Conservation (phyloP, 257 asterid species). For the Forsythia viridissima region DNA sequence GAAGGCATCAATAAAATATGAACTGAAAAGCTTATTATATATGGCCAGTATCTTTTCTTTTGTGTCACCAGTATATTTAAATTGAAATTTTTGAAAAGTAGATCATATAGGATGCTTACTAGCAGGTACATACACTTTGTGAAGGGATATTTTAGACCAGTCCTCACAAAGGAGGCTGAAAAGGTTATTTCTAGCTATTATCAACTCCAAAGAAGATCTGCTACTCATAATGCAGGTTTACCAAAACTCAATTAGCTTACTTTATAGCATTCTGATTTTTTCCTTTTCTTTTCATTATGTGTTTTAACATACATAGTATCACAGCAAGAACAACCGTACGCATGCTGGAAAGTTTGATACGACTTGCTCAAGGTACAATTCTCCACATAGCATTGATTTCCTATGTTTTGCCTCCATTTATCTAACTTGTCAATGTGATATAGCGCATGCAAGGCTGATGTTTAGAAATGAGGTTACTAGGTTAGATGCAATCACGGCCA, state of each 20-base stretch:
- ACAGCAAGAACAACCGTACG: conserved; percentile 98
- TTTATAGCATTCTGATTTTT: conserved; percentile 11
- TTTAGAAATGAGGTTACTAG: conserved; percentile 86
- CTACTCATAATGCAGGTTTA: conserved; percentile 91
- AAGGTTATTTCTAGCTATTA: conserved; percentile 89
- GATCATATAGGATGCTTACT: conserved; percentile 7
- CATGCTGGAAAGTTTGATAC: conserved; percentile 97
- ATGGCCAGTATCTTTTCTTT: background rate
- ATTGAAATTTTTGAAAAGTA: background rate
- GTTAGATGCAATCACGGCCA: conserved; percentile 88
- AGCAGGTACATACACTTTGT: conserved; percentile 81
- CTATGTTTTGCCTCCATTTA: conserved; percentile 5
- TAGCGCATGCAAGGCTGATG: conserved; percentile 97
- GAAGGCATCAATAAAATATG: background rate
- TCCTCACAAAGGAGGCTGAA: conserved; percentile 94
- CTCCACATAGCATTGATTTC: conserved; percentile 20
- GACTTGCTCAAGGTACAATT: conserved; percentile 90
- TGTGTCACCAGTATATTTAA: background rate
- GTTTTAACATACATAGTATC: conserved; percentile 25
- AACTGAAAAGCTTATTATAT: background rate
- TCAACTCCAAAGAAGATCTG: conserved; percentile 98
- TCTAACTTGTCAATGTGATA: conserved; percentile 34
- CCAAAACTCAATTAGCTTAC: conserved; percentile 5
- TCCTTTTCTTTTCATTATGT: background rate
- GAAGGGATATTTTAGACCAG: conserved; percentile 80